Conservation (phyloP, 2,329 filamentous ascomycete genomes). For the Cercospora sp. region DNA sequence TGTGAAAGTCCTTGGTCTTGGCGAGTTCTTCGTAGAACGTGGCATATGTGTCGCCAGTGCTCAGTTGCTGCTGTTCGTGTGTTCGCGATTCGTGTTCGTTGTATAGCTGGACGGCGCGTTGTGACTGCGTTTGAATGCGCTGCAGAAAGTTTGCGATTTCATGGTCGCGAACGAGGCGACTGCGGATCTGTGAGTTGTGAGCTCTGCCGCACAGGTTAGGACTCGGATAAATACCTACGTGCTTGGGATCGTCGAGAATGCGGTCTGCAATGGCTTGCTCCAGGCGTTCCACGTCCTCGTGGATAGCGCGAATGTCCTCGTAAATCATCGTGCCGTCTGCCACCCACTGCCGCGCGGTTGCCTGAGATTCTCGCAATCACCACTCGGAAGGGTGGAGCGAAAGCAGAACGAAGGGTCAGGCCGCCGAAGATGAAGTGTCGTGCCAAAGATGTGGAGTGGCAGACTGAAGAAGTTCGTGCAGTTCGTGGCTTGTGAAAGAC, state of each 20-base stretch:
- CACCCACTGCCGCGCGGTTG: not conserved
- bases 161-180: constrained; percentile 86
- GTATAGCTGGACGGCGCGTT: constrained; percentile 79
- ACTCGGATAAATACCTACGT: constrained; percentile 58
- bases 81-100: constrained; percentile 71
- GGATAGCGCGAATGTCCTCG: constrained; percentile 90
- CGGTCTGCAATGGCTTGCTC: constrained; percentile 93
- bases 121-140: constrained; percentile 84
- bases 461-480: not conserved
- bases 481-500: constrained; percentile 4
- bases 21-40: constrained; percentile 86
- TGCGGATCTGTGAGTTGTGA: constrained; percentile 66
- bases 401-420: not conserved
- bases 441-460: not conserved
- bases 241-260: constrained; percentile 82
- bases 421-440: not conserved
- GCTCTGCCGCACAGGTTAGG: constrained; percentile 23
- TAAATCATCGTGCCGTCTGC: constrained; percentile 63
- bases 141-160: constrained; percentile 83
- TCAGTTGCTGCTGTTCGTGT: constrained; percentile 80
- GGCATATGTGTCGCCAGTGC: constrained; percentile 81
- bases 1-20: constrained; percentile 83
- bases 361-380: not conserved
- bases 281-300: constrained; percentile 94
- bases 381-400: not conserved